Evolutionary conservation across 345 rosid genomes (phyloP).

Genomic region (Capsella bursapastoris): DNA sequence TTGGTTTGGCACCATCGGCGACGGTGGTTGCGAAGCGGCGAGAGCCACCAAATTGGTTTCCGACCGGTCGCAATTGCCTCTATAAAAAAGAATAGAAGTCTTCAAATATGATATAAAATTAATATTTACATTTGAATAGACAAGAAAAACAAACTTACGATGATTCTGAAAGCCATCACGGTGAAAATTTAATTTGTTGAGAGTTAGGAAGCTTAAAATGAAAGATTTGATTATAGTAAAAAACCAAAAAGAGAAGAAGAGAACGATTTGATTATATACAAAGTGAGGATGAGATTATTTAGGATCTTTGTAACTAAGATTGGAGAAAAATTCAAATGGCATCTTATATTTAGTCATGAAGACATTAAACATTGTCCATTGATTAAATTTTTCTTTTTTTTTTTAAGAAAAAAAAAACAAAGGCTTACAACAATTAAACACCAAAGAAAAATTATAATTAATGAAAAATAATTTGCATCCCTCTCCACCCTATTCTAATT

Average conservation of each 20-base stretch:
- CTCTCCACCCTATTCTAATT: background rate
- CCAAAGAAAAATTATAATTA: background rate
- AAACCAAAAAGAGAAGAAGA: background rate
- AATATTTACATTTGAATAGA: background rate
- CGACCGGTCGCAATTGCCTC: constrained; percentile 30
- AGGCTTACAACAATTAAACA: background rate
- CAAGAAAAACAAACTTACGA: constrained; percentile 23
- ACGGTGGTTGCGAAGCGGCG: constrained; percentile 37
- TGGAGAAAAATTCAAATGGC: constrained; percentile 35
- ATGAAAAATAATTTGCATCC: background rate
- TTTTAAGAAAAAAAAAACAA: background rate
- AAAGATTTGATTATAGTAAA: background rate
- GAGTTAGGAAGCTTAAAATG: constrained; percentile 3
- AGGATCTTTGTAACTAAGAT: constrained; percentile 38
- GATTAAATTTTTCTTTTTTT: background rate
- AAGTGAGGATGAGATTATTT: constrained; percentile 26
- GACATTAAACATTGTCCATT: constrained; percentile 19
- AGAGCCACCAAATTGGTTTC: constrained; percentile 21
- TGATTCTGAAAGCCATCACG: constrained; percentile 42
- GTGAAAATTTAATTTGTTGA: background rate
- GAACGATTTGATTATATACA: constrained; percentile 14
- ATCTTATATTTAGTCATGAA: constrained; percentile 30
- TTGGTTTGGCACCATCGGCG: constrained; percentile 26
- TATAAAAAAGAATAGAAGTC: background rate
- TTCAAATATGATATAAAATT: background rate